A percentile compares a stretch with the other conserved stretches of the same genome.
These are phyloP conservation scores for Boletellus ananas DNA, from an alignment of 768 basidiomycete genomes.

Conservation along the genomic window DNA sequence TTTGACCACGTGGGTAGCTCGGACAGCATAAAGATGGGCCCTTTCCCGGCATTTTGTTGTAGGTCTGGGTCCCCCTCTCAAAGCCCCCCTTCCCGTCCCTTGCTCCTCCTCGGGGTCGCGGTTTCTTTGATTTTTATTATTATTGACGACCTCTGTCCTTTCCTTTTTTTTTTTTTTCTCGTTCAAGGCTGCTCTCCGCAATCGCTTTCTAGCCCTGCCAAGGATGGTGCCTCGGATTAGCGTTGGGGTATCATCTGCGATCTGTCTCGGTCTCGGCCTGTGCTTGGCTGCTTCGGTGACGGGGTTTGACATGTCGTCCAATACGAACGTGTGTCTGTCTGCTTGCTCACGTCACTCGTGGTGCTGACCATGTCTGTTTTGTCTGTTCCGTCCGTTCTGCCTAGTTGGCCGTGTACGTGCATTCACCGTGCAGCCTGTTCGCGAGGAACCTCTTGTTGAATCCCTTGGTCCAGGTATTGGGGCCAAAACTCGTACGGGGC, in stretches of 20 bases:
- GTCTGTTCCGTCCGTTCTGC: too few relatives aligned
- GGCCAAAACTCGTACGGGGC: conserved; percentile 37
- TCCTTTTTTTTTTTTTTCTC: neutral
- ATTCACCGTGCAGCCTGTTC: neutral
- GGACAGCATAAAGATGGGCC: neutral
- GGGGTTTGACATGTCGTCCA: conserved; percentile 26
- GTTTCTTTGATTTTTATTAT: neutral
- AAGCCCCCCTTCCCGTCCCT: neutral
- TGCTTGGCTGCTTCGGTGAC: conserved; percentile 10
- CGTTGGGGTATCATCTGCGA: neutral
- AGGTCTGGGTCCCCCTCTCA: neutral
- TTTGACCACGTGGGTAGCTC: conserved; percentile 10
- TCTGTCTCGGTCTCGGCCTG: conserved; percentile 15
- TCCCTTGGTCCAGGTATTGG: conserved; percentile 26
- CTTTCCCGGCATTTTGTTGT: neutral
- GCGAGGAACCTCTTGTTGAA: neutral
- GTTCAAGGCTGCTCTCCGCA: neutral
- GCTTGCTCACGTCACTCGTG: neutral
- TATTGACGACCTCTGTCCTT: neutral
- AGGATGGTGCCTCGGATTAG: conserved; percentile 10
- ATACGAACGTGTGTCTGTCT: conserved; percentile 20
- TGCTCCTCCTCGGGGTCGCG: neutral
- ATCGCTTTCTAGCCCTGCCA: neutral
- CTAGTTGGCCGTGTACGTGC: conserved; percentile 26
- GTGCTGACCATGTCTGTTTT: neutral